A percentile compares a stretch with the other conserved stretches of the same genome.
Conservation (phyloP, 495 filamentous ascomycete genomes). For the Xylaria venustula region DNA sequence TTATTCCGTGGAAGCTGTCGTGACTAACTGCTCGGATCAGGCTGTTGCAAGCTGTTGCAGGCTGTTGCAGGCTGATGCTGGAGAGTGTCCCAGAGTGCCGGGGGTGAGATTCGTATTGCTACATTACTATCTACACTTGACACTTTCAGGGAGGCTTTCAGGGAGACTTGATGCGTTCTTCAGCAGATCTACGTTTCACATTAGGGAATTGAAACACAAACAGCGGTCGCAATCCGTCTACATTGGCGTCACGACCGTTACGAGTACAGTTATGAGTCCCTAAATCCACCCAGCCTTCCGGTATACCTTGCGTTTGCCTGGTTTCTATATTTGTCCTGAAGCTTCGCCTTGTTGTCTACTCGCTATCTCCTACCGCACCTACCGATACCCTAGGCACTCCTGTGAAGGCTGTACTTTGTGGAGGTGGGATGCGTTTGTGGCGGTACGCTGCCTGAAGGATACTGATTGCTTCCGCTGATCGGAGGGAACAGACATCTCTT, state of each 20-base stretch:
- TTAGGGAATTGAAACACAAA: constrained; percentile 2
- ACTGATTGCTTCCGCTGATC: constrained; percentile 3
- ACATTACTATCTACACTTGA: neutral
- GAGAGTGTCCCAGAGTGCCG: neutral
- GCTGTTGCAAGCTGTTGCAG: too few species aligned
- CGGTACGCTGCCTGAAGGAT: constrained; percentile 6
- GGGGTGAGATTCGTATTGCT: constrained; percentile 3
- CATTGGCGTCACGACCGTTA: neutral
- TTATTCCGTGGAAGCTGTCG: too few species aligned
- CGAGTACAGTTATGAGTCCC: neutral
- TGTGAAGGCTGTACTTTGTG: constrained; percentile 10
- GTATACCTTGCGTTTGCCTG: too few species aligned
- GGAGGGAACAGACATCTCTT: neutral
- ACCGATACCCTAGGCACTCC: neutral
- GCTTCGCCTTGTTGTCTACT: constrained; percentile 8
- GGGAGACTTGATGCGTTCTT: neutral
- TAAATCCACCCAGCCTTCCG: neutral
- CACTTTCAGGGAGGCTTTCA: neutral
- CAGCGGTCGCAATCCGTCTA: neutral
- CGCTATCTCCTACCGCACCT: neutral
- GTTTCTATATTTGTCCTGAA: constrained; percentile 11
- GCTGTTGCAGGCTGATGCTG: neutral
- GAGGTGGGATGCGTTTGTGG: constrained; percentile 4
- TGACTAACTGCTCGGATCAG: too few species aligned
- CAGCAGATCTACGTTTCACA: neutral